phyloP scores from a whole-genome alignment of 2,329 filamentous ascomycete genomes.

The Beauveria scarabaeidicola region DNA sequence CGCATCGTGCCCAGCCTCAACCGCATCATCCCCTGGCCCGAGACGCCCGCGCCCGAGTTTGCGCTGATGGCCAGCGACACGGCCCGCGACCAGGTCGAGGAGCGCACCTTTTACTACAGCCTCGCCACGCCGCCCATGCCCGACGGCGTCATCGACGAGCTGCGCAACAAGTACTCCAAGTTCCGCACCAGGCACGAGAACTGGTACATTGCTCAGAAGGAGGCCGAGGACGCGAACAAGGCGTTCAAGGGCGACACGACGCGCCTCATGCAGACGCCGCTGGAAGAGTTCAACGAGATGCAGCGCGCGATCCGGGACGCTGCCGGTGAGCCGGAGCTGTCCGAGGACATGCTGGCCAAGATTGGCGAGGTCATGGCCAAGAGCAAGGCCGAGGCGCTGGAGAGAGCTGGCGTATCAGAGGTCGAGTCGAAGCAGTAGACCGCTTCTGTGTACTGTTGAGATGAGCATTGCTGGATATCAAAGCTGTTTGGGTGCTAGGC shows the following conservation, averaged over 20 bases:
- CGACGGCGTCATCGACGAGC: conserved; percentile 67
- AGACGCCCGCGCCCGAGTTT: conserved; percentile 37
- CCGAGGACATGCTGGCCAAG: conserved; percentile 51
- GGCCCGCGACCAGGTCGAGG: conserved; percentile 64
- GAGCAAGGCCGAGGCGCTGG: conserved; percentile 32
- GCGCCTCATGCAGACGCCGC: conserved; percentile 42
- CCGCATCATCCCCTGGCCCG: conserved; percentile 69
- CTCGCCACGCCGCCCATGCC: conserved; percentile 74
- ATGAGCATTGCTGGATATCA: not conserved
- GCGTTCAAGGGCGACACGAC: conserved; percentile 25
- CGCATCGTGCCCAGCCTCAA: conserved; percentile 63
- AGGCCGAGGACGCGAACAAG: conserved; percentile 44
- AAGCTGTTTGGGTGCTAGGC: not conserved
- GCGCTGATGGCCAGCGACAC: conserved; percentile 61
- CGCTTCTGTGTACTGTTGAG: not conserved
- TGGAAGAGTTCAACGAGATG: conserved; percentile 51
- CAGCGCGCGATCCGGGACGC: conserved; percentile 42
- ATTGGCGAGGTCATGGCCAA: conserved; percentile 55
- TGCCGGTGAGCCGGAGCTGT: conserved; percentile 47
- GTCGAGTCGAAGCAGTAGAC: conserved; percentile 14
- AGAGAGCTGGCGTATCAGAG: conserved; percentile 29
- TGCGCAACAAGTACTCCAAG: conserved; percentile 72
- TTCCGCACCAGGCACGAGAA: conserved; percentile 75
- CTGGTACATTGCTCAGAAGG: conserved; percentile 60
- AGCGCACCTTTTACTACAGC: conserved; percentile 67